Evolutionary conservation across 1,284 basidiomycete species (phyloP).

Genomic region (Cutaneotrichosporon cavernicola): DNA sequence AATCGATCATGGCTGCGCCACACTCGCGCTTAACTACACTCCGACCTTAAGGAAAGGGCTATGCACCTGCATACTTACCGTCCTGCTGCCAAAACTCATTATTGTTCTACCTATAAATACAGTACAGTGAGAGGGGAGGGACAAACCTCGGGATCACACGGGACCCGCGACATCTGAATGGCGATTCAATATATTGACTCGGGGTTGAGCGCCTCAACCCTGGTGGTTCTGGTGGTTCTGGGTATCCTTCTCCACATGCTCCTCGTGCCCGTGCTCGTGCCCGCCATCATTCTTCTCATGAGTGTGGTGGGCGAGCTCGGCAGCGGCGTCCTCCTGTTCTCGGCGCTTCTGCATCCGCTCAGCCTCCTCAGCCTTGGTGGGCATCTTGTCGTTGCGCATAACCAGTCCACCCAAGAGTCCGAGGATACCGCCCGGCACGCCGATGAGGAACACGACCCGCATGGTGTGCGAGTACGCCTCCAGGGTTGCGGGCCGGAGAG

Average conservation of each 20-base stretch:
- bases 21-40: too few relatives aligned
- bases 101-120: too few relatives aligned
- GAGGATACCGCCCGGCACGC: slow-evolving; percentile 39
- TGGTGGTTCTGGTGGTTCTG: background rate
- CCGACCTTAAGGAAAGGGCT: too few relatives aligned
- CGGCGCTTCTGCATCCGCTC: background rate
- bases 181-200: too few relatives aligned
- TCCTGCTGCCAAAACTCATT: too few relatives aligned
- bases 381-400: slow-evolving; percentile 46
- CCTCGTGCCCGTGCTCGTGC: background rate
- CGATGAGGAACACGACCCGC: slow-evolving; percentile 44
- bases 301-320: background rate
- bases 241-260: background rate
- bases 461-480: slow-evolving; percentile 46
- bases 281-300: background rate
- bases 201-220: background rate
- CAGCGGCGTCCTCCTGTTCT: slow-evolving; percentile 3
- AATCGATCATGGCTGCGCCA: too few relatives aligned
- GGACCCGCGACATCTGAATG: too few relatives aligned
- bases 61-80: too few relatives aligned
- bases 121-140: too few relatives aligned
- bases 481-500: slow-evolving; percentile 31
- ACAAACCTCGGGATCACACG: too few relatives aligned
- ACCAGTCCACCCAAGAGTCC: slow-evolving; percentile 37
- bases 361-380: slow-evolving; percentile 17